Evolutionary conservation across 129 eudicot species (phyloP), one percentile per base, ranked within the genome.

Genomic region (Deinandra increscens): DNA sequence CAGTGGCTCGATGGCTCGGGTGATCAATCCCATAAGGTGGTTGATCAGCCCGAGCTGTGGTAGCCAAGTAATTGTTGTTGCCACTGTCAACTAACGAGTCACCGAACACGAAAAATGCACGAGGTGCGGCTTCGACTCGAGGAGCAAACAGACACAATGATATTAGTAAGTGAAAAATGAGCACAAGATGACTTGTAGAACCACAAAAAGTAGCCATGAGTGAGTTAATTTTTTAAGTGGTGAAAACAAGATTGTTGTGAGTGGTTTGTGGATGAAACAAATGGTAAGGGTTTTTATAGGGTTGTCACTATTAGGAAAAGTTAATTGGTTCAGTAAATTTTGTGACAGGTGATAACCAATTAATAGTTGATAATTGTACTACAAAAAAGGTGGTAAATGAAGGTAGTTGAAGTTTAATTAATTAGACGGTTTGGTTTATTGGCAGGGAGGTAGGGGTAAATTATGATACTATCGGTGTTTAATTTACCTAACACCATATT

Each of bases 11-110:
- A 79, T 79, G 83, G 2, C 71, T 59, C 8, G 79, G 83, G 69
- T 79, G 78, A 50, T 79, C 83, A 62, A 79, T 79, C 10, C 83
- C 83, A 20, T 79, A 79, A 41, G 83, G 83, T n/a, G 74, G 75
- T 60, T 79, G 69, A 73, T 79, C 83, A 0, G 83, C 83, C 26
- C 83, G 51, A 5, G 83, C 83, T 36, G 79, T 36, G 39, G 83
- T 79, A 8, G 61, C 83, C 71, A 79, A 60, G 66, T 65, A 79
- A 34, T 79, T 79, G 79, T 79, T 79, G 75, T 79, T 79, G 42
- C 83, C 83, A 13, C 75, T 79, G 46, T 79, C 83, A 5, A 79
- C 83, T 50, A 79, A 41, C 45, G 83, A 79, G 71, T 79, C 83
- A 13, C 83, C 83, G 50, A 79, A 79, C 63, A 79, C 83, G 11